Percentiles rank a stretch among this genome's conserved stretches.
Evolutionary conservation across 83 land plant species (phyloP).

Genomic region (Picea abies): DNA sequence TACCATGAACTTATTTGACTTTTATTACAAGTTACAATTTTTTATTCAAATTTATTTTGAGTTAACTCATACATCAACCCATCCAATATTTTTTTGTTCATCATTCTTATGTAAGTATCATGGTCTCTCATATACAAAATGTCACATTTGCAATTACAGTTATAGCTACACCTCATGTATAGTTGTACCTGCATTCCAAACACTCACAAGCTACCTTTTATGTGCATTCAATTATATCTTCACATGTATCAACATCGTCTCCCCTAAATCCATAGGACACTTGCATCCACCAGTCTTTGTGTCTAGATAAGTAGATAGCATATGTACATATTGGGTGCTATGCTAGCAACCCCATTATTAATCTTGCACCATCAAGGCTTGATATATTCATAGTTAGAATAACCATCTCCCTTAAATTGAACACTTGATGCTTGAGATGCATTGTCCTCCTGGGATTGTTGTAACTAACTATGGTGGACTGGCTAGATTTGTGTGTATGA

Average conservation of each 20-base stretch:
- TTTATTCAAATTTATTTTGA: no score
- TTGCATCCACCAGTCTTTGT: constrained; percentile 49
- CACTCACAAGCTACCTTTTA: constrained; percentile 84
- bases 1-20: no score
- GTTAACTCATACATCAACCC: constrained; percentile 84
- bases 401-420: no score
- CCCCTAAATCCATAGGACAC: constrained; percentile 79
- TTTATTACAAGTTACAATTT: no score
- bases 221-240: constrained; percentile 86
- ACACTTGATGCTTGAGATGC: no score
- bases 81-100: constrained; percentile 51
- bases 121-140: constrained; percentile 92
- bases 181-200: constrained; percentile 85
- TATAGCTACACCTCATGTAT: constrained; percentile 97
- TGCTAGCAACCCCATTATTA: constrained; percentile 93
- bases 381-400: background rate
- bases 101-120: constrained; percentile 88
- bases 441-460: no score
- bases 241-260: constrained; percentile 45
- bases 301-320: constrained; percentile 81
- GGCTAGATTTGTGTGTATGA: no score
- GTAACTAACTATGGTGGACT: no score
- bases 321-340: constrained; percentile 44
- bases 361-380: constrained; percentile 85
- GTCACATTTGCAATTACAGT: constrained; percentile 83